Evolutionary conservation across 116 monocot species (phyloP), one percentile per base, ranked within the genome.

Genomic region (Trichopus zeylanicus): DNA sequence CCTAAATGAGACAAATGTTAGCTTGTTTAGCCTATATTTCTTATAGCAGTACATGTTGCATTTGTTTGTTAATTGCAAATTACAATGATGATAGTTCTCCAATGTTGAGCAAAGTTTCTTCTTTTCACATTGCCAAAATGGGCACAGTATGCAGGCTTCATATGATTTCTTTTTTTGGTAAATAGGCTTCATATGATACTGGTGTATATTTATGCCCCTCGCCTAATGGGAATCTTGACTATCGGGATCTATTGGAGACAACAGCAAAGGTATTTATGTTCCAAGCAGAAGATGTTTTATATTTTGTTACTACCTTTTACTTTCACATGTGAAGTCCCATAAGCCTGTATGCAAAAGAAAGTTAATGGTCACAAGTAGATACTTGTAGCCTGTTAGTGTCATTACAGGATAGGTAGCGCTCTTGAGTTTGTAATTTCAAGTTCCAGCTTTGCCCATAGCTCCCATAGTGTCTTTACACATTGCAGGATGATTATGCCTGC

Each of bases 191-290:
- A 33, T 49, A 28, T 54, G 77, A 51, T 75, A 21, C 57, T 75
- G 25, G 53, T 27, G 20, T 85, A 67, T 63, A 31, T 60, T 75
- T 67, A 10, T 75, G 71, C 30, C 73, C 87, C 7, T 65, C 67
- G 72, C 88, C 88, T 55, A 88, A 98, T 74, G 78, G 59, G 24
- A 74, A 70, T 71, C 68, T 91, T 32, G 85, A 88, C 65, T 91
- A 85, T 61, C 21, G 57, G 48, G 68, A 70, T 59, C 24, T 77
- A 34, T 57, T 98, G 48, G 78, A 85, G 52, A 66, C 87, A 63
- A 78, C 97, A 48, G 79, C 53, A 59, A 63, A 90, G 95, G 95
- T 95, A 79, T 26, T 35, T 26, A 4, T 54, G 32, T 6, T 26
- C 26, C 60, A 2, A 11, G 34, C n/a, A 37, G n/a, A n/a, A n/a